Evolutionary conservation across 352 stramenopile species (phyloP), one percentile per base, ranked within the genome.

Genomic region (Phytophthora ramorum): DNA sequence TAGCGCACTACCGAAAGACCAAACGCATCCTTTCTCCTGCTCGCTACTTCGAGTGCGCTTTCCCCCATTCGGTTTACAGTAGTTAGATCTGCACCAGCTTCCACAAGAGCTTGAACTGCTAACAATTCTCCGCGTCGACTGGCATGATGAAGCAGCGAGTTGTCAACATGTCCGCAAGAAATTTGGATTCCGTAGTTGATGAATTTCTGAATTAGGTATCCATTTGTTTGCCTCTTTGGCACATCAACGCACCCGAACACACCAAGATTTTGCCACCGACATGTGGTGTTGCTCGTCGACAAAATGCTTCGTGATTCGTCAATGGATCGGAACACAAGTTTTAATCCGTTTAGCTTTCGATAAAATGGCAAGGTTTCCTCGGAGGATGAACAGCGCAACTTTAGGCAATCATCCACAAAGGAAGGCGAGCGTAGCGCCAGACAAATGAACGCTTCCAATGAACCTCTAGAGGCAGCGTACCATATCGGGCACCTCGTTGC

Each of bases 201-300:
- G 24, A 87, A 61, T 51, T 88, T 88, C 41, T 84, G 71, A 19
- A 91, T 82, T 12, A 83, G 40, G 20, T 79, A 72, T 14, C 51
- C 58, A 26, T 66, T 70, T 5, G 64, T 82, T 2, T 79, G 68
- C 10, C 45, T 45, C 48, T 58, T 71, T 3, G 71, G 62, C 0
- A 82, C 14, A 26, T 69, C 71, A 55, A 81, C 81, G 46, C 82
- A 89, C 22, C 79, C 81, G 41, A 91, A 85, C 0, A 73, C 66
- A 43, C 71, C 69, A 30, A 91, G 40, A 24, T 87, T 88, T 47
- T 84, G 77, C 82, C 82, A 91, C 20, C 60, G 78, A 47, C 82
- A 87, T 14, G 60, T 63, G 7, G 46, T 67, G 20, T 63, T 61
- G 24, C 41, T 55, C 17, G 55, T 71, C 26, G 60, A 57, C n/a